These are phyloP conservation scores for Umbelopsis vinacea DNA, from an alignment of 192 early-diverging fungal species.

Conservation along the genomic window DNA sequence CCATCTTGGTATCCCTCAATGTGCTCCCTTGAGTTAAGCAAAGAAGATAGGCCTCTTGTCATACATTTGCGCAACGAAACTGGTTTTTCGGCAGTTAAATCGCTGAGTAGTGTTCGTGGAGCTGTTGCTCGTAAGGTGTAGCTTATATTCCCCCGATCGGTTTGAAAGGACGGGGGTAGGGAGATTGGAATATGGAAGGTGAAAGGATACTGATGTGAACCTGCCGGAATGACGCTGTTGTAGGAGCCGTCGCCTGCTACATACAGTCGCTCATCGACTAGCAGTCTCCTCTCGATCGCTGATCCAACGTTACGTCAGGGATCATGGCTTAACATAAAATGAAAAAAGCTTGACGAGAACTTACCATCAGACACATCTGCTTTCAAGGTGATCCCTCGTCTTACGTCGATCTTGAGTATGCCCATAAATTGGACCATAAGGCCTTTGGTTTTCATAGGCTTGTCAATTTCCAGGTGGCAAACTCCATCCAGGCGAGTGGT, in stretches of 20 bases:
- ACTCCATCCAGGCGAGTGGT: background rate
- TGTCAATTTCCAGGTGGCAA: slow-evolving; percentile 2
- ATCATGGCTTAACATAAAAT: background rate
- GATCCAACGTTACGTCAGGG: background rate
- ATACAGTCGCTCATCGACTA: background rate
- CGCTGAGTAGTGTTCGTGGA: background rate
- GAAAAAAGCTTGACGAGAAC: background rate
- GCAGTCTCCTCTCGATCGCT: background rate
- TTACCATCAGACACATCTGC: slow-evolving; percentile 14
- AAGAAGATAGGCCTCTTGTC: background rate
- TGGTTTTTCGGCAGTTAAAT: background rate
- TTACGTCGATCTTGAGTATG: background rate
- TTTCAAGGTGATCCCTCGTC: background rate
- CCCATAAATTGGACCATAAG: background rate
- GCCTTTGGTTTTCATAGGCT: slow-evolving; percentile 7
- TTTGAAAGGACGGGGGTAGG: background rate
- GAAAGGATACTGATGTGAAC: background rate
- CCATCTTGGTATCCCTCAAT: slow-evolving; percentile 1
- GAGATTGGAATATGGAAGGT: background rate
- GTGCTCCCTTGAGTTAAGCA: background rate
- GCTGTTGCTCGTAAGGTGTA: slow-evolving; percentile 2
- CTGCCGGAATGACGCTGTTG: background rate
- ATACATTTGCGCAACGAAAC: background rate
- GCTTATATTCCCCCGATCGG: background rate
- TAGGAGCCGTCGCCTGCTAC: background rate